phyloP scores from a whole-genome alignment of 495 filamentous ascomycete genomes.

The Trichoderma gamsii region DNA sequence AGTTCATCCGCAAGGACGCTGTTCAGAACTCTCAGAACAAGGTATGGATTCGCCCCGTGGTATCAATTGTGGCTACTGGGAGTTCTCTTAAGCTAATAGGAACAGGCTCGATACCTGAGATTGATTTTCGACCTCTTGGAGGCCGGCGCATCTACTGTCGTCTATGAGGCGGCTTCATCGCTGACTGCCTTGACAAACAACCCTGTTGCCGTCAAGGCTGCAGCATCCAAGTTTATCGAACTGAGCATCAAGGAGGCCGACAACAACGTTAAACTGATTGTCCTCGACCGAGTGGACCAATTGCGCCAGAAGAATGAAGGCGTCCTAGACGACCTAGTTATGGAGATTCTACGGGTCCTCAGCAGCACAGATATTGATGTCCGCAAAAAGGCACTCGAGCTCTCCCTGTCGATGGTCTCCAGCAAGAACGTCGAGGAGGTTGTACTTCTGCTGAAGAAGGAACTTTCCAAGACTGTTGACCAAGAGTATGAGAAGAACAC shows the following conservation, averaged over 20 bases:
- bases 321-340: conserved; percentile 89
- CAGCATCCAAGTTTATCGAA: conserved; percentile 92
- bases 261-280: conserved; percentile 98
- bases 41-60: conserved; percentile 38
- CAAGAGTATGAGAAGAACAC: conserved; percentile 99
- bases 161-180: conserved; percentile 98
- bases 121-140: conserved; percentile 97
- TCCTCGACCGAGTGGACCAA: conserved; percentile 89
- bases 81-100: conserved; percentile 31
- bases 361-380: conserved; percentile 96
- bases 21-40: conserved; percentile 90
- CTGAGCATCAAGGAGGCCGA: conserved; percentile 94
- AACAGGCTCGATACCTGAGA: conserved; percentile 77
- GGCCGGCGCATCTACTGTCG: conserved; percentile 85
- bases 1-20: conserved; percentile 98
- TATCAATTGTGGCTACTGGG: background rate
- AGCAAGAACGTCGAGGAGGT: conserved; percentile 99
- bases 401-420: conserved; percentile 95
- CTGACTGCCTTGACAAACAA: conserved; percentile 91
- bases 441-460: conserved; percentile 91
- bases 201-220: conserved; percentile 95
- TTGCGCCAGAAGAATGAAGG: conserved; percentile 88
- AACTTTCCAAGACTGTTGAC: conserved; percentile 94
- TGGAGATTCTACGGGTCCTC: conserved; percentile 96
- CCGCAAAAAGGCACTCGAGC: conserved; percentile 80